Evolutionary conservation across 352 stramenopile species (phyloP), one percentile per base, ranked within the genome.

Genomic region (Albugo candida): DNA sequence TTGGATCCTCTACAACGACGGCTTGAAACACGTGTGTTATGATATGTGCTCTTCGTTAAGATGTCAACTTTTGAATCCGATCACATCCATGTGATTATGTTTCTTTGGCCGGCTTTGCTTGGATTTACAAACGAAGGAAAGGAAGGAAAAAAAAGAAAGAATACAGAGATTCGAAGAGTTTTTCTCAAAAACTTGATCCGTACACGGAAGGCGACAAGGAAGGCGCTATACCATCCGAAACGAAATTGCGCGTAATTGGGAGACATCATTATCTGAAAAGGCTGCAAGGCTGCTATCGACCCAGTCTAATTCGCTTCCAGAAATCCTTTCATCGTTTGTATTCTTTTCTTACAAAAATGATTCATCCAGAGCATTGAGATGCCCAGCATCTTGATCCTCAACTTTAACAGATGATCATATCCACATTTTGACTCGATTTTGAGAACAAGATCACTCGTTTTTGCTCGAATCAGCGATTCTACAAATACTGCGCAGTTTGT

Each of bases 211-310:
- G 3, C 3, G 24, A 8, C 24, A 31, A 31, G 8, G 8, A 3
- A 8, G 24, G 24, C 8, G 24, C 3, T 31, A 8, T 31, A 8
- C 24, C 24, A 31, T 31, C 24, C 24, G 24, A 31, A 31, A 31
- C 24, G 24, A 86, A 67, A 0, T 92, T 92, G 43, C 74, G 79
- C 6, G 76, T 76, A 39, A 92, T 76, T 0, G 74, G 86, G 35
- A 63, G 79, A 0, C 79, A 92, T 36, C 79, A 92, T 42, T 89
- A 92, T 41, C 52, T 89, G 20, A 92, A 92, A 51, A 74, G 77
- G 13, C 63, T 92, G 13, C 75, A 92, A 60, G 79, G 76, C 0
- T 92, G 74, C 46, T 81, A 67, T 55, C 63, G 70, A 13, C 61
- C 66, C 4, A 78, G 62, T 17, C 60, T 71, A 5, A 54, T 86